Evolutionary conservation across 495 filamentous ascomycete genomes (phyloP), one percentile per base, ranked within the genome.

Genomic region (Aspergillus haitiensis): DNA sequence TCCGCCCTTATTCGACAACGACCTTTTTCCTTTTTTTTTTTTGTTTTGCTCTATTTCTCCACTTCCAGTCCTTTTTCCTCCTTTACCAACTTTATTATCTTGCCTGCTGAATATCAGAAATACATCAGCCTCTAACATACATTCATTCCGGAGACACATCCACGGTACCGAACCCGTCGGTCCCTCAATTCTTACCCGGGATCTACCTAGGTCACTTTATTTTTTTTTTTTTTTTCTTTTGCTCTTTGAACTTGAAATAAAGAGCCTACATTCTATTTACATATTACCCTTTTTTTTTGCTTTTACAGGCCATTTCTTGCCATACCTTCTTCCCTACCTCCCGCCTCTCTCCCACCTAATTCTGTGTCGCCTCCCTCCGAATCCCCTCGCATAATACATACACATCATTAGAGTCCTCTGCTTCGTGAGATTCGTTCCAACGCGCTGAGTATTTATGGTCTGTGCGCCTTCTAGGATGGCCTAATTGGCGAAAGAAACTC

Each of bases 221-320:
- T 27, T 27, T 27, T 27, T 27, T 27, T 27, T 27, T 27, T 27
- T 27, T 27, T 27, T 27, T 27, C 3, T 27, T 27, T 27, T 27
- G 51, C 53, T 34, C 21, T 46, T 52, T 47, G 16, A 45, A 53
- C 42, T 21, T 47, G 51, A 36, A 48, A 36, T 42, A 45, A 59
- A 62, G 37, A 35, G 47, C 60, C 59, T 56, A 21, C 60, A 55
- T 64, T 63, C 66, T 75, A 69, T 77, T 75, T 72, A 74, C 73
- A 70, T 71, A 63, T 74, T 74, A 64, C 74, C 73, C 45, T 65
- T 72, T 27, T 27, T 27, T 27, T 27, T 27, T 27, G 21, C 3
- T 3, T 27, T 72, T 70, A 53, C 69, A 69, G 53, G 48, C 53
- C 46, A 35, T 27, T 27, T 27, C 21, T 27, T 27, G 3, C 21